Conservation (phyloP, 192 early-diverging fungal species). For the Backusella mclennaniae region DNA sequence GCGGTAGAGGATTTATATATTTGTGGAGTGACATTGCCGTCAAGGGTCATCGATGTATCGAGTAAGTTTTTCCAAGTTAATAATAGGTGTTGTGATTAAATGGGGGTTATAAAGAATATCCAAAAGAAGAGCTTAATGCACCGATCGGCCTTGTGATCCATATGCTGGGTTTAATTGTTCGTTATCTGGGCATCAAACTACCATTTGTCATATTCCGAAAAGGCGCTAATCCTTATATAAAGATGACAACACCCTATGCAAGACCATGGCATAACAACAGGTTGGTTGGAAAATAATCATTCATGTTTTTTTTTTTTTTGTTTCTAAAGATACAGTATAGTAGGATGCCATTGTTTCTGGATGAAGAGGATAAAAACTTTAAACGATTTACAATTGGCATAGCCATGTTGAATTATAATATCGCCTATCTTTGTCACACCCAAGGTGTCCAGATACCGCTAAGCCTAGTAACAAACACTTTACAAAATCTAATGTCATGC, state of each 20-base stretch:
- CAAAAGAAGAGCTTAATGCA: slow-evolving; percentile 54
- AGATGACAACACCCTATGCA: neutral
- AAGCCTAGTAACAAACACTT: slow-evolving; percentile 44
- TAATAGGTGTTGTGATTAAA: neutral
- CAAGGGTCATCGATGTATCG: slow-evolving; percentile 26
- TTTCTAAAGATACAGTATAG: neutral
- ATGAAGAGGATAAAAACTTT: slow-evolving; percentile 38
- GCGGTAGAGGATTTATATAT: slow-evolving; percentile 18
- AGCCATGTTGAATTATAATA: slow-evolving; percentile 55
- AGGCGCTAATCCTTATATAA: slow-evolving; percentile 2
- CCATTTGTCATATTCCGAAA: slow-evolving; percentile 40
- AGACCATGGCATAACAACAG: neutral
- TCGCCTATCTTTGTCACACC: slow-evolving; percentile 56
- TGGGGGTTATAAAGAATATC: slow-evolving; percentile 4
- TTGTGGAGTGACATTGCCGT: slow-evolving; percentile 25
- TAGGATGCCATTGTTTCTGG: slow-evolving; percentile 48
- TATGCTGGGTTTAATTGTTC: slow-evolving; percentile 46
- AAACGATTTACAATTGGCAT: slow-evolving; percentile 44
- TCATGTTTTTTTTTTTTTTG: no score
- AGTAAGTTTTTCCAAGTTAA: slow-evolving; percentile 12
- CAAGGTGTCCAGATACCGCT: slow-evolving; percentile 52
- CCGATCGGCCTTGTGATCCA: slow-evolving; percentile 55
- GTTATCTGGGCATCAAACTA: slow-evolving; percentile 56
- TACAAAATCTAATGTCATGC: slow-evolving; percentile 47
- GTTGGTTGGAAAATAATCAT: neutral